These are phyloP conservation scores for Abrus precatorius DNA, from an alignment of 306 rosid genomes.

Conservation along the genomic window DNA sequence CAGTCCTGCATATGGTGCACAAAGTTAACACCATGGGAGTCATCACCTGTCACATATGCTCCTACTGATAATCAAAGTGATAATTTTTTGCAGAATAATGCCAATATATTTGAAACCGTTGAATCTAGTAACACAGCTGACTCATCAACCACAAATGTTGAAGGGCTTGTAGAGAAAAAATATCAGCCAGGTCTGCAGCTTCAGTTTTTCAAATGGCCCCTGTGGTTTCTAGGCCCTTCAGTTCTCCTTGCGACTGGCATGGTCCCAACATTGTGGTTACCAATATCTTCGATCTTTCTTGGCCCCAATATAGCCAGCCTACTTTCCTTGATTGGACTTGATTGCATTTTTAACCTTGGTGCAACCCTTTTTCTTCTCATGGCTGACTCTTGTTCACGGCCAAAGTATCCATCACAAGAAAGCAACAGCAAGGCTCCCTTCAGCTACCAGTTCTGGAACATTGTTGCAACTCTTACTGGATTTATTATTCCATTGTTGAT, in stretches of 20 bases:
- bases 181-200: conserved; percentile 54
- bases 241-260: conserved; percentile 81
- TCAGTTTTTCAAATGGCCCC: conserved; percentile 85
- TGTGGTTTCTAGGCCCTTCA: conserved; percentile 94
- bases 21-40: conserved; percentile 75
- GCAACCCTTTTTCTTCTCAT: conserved; percentile 95
- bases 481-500: conserved; percentile 65
- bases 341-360: conserved; percentile 86
- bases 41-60: conserved; percentile 67
- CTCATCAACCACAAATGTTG: conserved; percentile 49
- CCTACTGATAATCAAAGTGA: conserved; percentile 55
- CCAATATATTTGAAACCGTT: conserved; percentile 70
- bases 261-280: conserved; percentile 94
- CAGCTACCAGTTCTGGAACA: conserved; percentile 92
- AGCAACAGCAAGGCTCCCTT: conserved; percentile 82
- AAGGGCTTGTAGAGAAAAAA: conserved; percentile 50
- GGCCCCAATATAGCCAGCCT: conserved; percentile 91
- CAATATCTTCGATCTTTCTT: conserved; percentile 77
- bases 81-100: conserved; percentile 57
- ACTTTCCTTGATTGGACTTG: conserved; percentile 89
- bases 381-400: conserved; percentile 87
- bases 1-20: conserved; percentile 63
- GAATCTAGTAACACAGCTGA: conserved; percentile 59
- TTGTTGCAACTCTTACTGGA: conserved; percentile 74
- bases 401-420: conserved; percentile 58